Evolutionary conservation across 257 asterid genomes (phyloP).

Genomic region (Solanum rostratum): DNA sequence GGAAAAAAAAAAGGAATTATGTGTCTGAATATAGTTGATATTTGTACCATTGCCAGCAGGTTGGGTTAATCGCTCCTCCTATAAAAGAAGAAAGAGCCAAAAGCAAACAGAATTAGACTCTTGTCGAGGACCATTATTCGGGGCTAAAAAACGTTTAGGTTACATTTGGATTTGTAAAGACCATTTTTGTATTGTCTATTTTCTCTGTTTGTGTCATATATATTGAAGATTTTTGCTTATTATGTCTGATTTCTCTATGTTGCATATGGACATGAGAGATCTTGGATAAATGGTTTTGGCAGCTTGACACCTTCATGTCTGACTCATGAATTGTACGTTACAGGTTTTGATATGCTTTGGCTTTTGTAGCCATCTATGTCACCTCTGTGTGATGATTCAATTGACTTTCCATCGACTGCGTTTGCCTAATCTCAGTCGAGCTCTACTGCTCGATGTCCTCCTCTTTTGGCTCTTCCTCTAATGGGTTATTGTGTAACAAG

Average conservation of each 20-base stretch:
- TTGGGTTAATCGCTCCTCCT: slow-evolving; percentile 15
- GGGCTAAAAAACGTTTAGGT: slow-evolving; percentile 3
- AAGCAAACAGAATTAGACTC: slow-evolving; percentile 5
- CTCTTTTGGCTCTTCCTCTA: no score
- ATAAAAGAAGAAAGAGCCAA: slow-evolving; percentile 9
- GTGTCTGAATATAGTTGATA: slow-evolving; percentile 24
- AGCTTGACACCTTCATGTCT: background rate
- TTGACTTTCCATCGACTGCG: no score
- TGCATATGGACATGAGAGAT: background rate
- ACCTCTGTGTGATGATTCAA: no score
- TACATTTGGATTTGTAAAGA: slow-evolving; percentile 17
- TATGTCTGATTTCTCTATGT: background rate
- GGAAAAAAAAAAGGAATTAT: slow-evolving; percentile 16
- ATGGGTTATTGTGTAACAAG: no score
- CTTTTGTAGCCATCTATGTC: background rate
- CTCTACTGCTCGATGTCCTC: no score
- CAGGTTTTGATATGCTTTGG: background rate
- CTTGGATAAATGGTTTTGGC: background rate
- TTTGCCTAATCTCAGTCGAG: no score
- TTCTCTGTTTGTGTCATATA: background rate
- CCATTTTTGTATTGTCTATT: background rate
- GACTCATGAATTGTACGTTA: background rate
- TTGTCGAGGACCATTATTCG: slow-evolving; percentile 12
- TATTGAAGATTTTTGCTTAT: background rate
- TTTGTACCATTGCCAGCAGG: slow-evolving; percentile 23